These are phyloP conservation scores for Camellia sinensis DNA, from an alignment of 148 eudicot species.

Conservation along the genomic window DNA sequence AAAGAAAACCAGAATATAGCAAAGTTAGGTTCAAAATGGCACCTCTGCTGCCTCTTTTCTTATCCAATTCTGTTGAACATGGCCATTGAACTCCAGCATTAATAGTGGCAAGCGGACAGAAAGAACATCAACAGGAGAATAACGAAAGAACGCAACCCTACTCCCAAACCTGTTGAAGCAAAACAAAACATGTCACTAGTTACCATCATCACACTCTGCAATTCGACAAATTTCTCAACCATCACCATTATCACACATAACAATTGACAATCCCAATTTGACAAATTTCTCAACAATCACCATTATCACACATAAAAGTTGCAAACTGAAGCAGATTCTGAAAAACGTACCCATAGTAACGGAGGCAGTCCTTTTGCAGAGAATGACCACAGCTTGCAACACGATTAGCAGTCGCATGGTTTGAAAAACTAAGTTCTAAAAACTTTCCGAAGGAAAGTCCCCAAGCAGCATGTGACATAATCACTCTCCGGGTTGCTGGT, in stretches of 20 bases:
- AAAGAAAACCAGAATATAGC: neutral
- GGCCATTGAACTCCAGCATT: conserved; percentile 65
- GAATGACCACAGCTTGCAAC: conserved; percentile 97
- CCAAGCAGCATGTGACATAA: conserved; percentile 97
- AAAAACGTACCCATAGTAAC: conserved; percentile 72
- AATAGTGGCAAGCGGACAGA: conserved; percentile 81
- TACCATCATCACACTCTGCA: neutral
- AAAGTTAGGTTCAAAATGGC: conserved; percentile 12
- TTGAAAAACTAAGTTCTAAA: conserved; percentile 94
- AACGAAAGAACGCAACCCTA: conserved; percentile 90
- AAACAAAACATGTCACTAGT: neutral
- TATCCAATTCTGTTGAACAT: conserved; percentile 60
- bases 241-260: neutral
- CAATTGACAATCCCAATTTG: neutral
- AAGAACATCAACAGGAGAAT: conserved; percentile 84
- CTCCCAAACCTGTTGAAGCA: conserved; percentile 63
- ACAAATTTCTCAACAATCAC: too few species aligned
- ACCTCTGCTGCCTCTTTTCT: conserved; percentile 79
- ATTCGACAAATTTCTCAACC: neutral
- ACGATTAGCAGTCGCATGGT: conserved; percentile 94
- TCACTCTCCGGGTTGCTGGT: conserved; percentile 78
- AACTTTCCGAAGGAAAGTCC: conserved; percentile 98
- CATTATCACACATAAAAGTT: neutral
- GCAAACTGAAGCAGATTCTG: conserved; percentile 3
- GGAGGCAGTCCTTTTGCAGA: conserved; percentile 94